phyloP scores from a whole-genome alignment of 176 grass and related monocot species.

The Oryza meyeriana region DNA sequence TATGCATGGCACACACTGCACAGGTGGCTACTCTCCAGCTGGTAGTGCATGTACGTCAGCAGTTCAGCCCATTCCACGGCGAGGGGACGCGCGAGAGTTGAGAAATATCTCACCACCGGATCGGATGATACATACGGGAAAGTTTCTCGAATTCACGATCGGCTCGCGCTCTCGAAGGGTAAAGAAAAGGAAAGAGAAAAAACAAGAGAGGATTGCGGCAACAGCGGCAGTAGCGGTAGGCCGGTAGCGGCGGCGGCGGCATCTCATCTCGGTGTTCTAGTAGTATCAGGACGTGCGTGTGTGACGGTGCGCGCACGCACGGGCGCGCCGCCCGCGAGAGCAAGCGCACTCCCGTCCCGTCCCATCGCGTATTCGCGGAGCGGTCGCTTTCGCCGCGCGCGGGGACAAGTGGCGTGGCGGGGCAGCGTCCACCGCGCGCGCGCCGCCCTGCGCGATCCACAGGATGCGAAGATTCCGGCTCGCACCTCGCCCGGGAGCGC shows the following conservation, averaged over 20 bases:
- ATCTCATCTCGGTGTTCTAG: neutral
- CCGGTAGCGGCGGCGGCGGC: no score
- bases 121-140: neutral
- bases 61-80: neutral
- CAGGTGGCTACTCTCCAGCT: neutral
- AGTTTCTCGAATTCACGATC: neutral
- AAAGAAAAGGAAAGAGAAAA: neutral
- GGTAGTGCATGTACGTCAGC: neutral
- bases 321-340: neutral
- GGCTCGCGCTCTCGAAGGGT: neutral
- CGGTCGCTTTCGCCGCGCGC: slow-evolving; percentile 17
- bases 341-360: no score
- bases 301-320: neutral
- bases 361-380: no score
- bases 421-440: neutral
- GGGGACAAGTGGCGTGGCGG: neutral
- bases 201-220: neutral
- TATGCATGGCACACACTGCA: neutral
- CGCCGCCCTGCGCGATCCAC: slow-evolving; percentile 1
- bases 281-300: neutral
- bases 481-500: neutral
- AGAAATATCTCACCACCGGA: neutral
- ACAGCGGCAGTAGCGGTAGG: neutral
- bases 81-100: neutral
- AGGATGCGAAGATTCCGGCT: slow-evolving; percentile 1